Base-by-base conservation (phyloP, 495 filamentous ascomycete genomes). In the Hypoxylon trugodes region DNA sequence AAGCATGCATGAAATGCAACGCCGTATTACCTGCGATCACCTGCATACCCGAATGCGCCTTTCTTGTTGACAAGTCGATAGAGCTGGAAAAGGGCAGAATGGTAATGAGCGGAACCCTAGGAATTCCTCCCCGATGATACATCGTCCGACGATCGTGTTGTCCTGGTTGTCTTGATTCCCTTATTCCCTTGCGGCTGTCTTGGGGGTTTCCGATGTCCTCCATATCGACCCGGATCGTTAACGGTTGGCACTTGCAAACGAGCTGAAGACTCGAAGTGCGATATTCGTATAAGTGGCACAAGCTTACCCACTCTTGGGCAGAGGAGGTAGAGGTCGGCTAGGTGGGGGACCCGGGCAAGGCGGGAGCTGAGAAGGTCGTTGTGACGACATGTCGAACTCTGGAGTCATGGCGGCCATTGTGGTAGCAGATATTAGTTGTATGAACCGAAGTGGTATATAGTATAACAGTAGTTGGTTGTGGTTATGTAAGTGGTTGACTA, bases 311-410 rank as follows among this genome's bases (percentile, higher is more conserved):
- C 89, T 85, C 81, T 90, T 90, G 69, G 90, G 90, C 32, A 92
- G 84, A 72, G 90, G 90, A 72, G 90, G 90, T 15, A 94, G 87
- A 78, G 90, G 90, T 58, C 90, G 85, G 78, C 87, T 90, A 32
- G 90, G 90, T 71, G 90, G 90, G 61, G 90, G 90, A 69, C 90
- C 90, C 3, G 90, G 90, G 85, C 89, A 92, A 66, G 90, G 90
- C 82, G 90, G 90, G 64, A 92, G 87, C 63, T 86, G 82, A 69
- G 86, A 85, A 48, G 88, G 83, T 69, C 86, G 85, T 77, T 90
- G 82, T 15, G 78, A 65, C 48, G 73, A 68, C 63, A 68, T 64
- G 16, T 73, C 70, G 67, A 70, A 49, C 40, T 60, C 70, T 59
- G 59, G 61, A 30, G 65, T 37, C 69, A 63, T 50, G 37, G 81